phyloP scores from a whole-genome alignment of 2,329 filamentous ascomycete genomes.

The Venturia nashicola region DNA sequence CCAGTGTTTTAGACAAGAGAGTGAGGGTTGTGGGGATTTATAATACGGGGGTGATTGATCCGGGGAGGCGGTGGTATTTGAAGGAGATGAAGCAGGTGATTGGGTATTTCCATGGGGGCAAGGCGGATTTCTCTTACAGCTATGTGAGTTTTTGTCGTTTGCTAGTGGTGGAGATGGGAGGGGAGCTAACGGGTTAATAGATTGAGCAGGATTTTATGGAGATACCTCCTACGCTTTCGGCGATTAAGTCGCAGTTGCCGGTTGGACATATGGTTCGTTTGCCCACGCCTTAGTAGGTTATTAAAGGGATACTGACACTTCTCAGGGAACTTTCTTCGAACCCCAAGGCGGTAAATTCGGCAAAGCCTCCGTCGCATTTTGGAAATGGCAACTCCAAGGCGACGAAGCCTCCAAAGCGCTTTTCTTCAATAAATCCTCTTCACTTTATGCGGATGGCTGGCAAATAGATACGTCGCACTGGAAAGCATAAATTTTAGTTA shows the following conservation, averaged over 20 bases:
- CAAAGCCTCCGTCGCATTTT: slow-evolving; percentile 6
- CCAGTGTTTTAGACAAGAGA: neutral
- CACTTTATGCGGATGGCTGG: slow-evolving; percentile 4
- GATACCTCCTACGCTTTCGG: neutral
- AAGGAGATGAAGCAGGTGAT: slow-evolving; percentile 8
- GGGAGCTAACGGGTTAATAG: neutral
- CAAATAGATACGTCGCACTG: slow-evolving; percentile 8
- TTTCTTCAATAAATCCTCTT: slow-evolving; percentile 8
- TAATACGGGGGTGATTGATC: slow-evolving; percentile 11
- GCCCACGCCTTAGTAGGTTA: too few species aligned
- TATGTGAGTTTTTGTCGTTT: slow-evolving; percentile 5
- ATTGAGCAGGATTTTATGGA: slow-evolving; percentile 10
- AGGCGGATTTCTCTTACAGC: slow-evolving; percentile 1
- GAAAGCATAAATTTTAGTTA: neutral
- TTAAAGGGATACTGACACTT: neutral
- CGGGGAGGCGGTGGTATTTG: slow-evolving; percentile 3
- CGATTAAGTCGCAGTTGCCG: slow-evolving; percentile 6
- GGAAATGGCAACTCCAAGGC: slow-evolving; percentile 8
- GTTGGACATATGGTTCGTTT: neutral
- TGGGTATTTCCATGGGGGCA: slow-evolving; percentile 10
- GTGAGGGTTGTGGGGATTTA: slow-evolving; percentile 10
- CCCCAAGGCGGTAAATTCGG: slow-evolving; percentile 7
- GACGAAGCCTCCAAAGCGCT: slow-evolving; percentile 7
- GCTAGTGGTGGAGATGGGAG: too few species aligned
- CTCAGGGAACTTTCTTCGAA: slow-evolving; percentile 8